Conservation (phyloP, 2,329 filamentous ascomycete species). For the Colletotrichum sp. region DNA sequence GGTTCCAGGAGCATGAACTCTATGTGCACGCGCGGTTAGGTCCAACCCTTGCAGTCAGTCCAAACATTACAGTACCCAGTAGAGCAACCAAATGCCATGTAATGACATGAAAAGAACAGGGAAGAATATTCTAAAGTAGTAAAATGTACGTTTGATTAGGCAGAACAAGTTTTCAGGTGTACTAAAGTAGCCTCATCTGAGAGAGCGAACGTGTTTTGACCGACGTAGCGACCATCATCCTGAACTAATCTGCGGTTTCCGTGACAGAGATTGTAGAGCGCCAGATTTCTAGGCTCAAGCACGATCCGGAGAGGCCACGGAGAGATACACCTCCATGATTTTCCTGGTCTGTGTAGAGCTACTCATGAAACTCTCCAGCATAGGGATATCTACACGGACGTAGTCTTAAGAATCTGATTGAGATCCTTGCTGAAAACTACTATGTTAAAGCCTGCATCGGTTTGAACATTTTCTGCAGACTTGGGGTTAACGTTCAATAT, state of each 20-base stretch:
- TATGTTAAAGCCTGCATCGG: fast-evolving
- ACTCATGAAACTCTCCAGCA: background rate
- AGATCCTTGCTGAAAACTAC: background rate
- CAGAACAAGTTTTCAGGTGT: background rate
- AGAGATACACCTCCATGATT: background rate
- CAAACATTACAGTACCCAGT: background rate
- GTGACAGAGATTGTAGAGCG: background rate
- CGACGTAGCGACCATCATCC: background rate
- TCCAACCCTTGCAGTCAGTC: background rate
- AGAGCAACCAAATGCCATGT: background rate
- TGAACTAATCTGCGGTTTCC: background rate
- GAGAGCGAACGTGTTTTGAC: background rate
- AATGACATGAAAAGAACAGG: background rate
- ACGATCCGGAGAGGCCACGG: too few species aligned
- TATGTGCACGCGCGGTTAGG: background rate
- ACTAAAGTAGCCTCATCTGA: background rate
- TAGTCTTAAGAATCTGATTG: background rate
- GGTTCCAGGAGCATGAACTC: background rate
- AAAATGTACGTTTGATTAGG: background rate
- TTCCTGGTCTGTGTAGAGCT: background rate
- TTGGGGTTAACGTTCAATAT: background rate
- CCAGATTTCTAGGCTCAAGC: too few species aligned
- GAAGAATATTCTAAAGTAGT: background rate
- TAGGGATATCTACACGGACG: background rate
- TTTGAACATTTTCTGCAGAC: background rate